Percentiles rank a stretch among this genome's conserved stretches.
These are phyloP conservation scores for Pyrenochaeta sp. DNA, from an alignment of 2,329 filamentous ascomycete species.

Conservation along the genomic window DNA sequence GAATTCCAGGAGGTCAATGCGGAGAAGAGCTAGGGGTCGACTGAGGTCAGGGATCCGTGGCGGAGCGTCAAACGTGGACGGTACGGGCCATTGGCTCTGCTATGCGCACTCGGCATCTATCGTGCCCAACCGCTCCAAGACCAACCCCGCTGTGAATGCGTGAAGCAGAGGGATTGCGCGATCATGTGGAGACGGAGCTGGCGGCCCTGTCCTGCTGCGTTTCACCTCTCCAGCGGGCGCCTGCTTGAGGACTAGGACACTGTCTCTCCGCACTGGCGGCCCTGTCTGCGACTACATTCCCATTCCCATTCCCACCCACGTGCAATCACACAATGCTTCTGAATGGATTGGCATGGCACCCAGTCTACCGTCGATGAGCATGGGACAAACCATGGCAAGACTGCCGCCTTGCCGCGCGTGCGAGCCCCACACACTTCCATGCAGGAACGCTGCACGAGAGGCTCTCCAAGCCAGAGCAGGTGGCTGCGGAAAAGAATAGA, in stretches of 20 bases:
- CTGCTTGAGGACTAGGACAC: neutral
- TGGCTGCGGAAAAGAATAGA: no score
- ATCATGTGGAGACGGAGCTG: conserved; percentile 3
- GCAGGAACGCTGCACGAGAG: conserved; percentile 16
- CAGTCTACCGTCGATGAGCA: no score
- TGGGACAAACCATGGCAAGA: no score
- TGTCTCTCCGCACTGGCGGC: conserved; percentile 5
- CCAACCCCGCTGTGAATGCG: no score
- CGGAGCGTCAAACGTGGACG: conserved; percentile 16
- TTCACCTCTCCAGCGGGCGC: conserved; percentile 14
- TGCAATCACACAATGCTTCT: no score
- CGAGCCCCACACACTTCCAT: conserved; percentile 3
- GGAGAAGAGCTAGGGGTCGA: conserved; percentile 4
- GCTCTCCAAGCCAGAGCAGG: no score
- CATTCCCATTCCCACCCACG: no score
- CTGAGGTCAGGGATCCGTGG: conserved; percentile 6
- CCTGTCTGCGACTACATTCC: no score
- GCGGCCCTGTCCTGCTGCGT: conserved; percentile 1
- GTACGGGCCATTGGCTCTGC: conserved; percentile 20
- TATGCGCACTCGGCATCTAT: conserved; percentile 11
- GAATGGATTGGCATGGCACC: no score
- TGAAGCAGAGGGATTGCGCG: conserved; percentile 4
- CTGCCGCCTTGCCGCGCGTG: neutral
- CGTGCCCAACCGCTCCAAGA: no score
- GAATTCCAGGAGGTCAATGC: conserved; percentile 2